A percentile compares a stretch with the other conserved stretches of the same genome.
phyloP scores from a whole-genome alignment of 1,284 basidiomycete species.

The Ganoderma resinaceum region DNA sequence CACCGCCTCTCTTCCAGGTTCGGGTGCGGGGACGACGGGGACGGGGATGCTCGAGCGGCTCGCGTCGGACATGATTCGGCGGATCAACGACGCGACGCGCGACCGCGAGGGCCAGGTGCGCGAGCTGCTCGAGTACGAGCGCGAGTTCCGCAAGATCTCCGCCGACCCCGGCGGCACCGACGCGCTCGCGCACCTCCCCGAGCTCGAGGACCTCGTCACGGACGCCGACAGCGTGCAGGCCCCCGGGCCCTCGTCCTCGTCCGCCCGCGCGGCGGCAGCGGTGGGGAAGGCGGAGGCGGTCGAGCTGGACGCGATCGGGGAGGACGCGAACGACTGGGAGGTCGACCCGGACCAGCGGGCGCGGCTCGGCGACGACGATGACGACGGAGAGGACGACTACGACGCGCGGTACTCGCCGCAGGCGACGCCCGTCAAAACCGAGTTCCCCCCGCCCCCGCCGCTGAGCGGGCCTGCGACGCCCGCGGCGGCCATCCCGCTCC shows the following conservation, averaged over 20 bases:
- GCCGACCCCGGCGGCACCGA: slow-evolving; percentile 79
- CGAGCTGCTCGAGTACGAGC: slow-evolving; percentile 76
- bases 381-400: slow-evolving; percentile 45
- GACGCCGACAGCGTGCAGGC: slow-evolving; percentile 39
- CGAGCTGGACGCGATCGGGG: slow-evolving; percentile 51
- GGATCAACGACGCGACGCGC: slow-evolving; percentile 74
- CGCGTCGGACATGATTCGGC: slow-evolving; percentile 78
- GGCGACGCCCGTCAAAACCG: slow-evolving; percentile 52
- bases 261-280: not conserved
- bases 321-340: slow-evolving; percentile 66
- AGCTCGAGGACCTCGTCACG: slow-evolving; percentile 58
- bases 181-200: slow-evolving; percentile 72
- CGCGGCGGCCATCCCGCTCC: slow-evolving; percentile 61
- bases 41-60: slow-evolving; percentile 70
- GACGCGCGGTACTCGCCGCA: slow-evolving; percentile 28
- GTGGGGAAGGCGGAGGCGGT: slow-evolving; percentile 27
- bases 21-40: not conserved
- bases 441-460: slow-evolving; percentile 55
- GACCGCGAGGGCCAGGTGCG: slow-evolving; percentile 82
- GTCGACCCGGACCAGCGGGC: slow-evolving; percentile 56
- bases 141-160: slow-evolving; percentile 79
- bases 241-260: slow-evolving; percentile 16
- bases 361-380: slow-evolving; percentile 49
- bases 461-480: slow-evolving; percentile 52
- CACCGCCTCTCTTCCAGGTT: not conserved